phyloP scores from a whole-genome alignment of 2,329 filamentous ascomycete genomes.

The Alternaria solani region DNA sequence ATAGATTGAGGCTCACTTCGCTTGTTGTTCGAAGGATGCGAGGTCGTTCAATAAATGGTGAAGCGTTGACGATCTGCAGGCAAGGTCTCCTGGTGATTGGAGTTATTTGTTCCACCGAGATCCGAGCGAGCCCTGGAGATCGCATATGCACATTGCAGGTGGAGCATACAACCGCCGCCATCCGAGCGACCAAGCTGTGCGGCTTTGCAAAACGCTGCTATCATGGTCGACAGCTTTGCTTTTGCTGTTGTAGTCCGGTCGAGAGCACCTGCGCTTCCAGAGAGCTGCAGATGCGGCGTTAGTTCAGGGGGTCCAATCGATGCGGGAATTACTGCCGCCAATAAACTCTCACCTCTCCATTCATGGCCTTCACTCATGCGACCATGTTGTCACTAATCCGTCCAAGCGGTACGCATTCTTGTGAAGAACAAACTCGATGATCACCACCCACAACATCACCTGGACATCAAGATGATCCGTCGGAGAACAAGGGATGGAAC shows the following conservation, averaged over 20 bases:
- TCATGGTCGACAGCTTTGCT: background rate
- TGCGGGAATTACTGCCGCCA: background rate
- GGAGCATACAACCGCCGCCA: too few relatives aligned
- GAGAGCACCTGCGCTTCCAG: background rate
- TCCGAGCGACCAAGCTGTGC: background rate
- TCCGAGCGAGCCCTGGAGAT: background rate
- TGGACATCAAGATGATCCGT: background rate
- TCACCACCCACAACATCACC: background rate
- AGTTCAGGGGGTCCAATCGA: background rate
- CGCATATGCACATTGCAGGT: too few relatives aligned
- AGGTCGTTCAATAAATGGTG: slow-evolving; percentile 1
- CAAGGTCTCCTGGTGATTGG: slow-evolving; percentile 2
- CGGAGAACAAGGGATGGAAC: background rate
- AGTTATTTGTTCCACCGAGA: background rate
- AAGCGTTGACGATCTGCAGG: background rate
- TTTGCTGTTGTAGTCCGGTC: background rate
- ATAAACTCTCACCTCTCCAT: background rate
- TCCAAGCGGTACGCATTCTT: background rate
- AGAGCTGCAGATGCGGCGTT: background rate
- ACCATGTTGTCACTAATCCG: background rate
- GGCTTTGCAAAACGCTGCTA: background rate
- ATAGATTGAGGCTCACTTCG: slow-evolving; percentile 6
- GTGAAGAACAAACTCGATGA: background rate
- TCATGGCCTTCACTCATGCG: background rate
- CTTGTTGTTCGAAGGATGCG: background rate